Evolutionary conservation across 2,329 filamentous ascomycete genomes (phyloP).

Genomic region (Calonectria hawksworthii): DNA sequence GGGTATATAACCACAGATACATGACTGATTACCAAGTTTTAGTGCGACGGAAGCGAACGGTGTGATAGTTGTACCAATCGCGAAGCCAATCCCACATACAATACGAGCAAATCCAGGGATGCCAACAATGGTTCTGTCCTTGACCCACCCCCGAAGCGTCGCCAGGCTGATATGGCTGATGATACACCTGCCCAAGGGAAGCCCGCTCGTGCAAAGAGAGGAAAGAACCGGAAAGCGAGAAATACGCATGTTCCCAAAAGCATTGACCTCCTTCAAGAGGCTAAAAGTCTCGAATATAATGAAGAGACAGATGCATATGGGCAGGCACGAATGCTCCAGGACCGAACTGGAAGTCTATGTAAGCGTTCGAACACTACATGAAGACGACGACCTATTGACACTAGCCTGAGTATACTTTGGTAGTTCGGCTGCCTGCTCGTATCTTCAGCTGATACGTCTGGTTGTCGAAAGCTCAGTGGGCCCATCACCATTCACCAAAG

Average conservation of each 20-base stretch:
- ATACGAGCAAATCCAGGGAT: background rate
- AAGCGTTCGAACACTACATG: conserved; percentile 46
- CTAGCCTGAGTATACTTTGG: conserved; percentile 67
- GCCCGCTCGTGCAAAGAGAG: background rate
- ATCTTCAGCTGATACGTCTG: conserved; percentile 71
- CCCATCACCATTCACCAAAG: conserved; percentile 68
- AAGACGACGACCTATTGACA: conserved; percentile 28
- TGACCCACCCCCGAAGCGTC: background rate
- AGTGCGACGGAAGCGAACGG: conserved; percentile 43
- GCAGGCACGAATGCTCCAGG: conserved; percentile 70
- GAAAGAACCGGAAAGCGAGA: background rate
- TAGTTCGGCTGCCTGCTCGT: conserved; percentile 73
- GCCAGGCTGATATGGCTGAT: background rate
- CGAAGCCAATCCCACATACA: conserved; percentile 39
- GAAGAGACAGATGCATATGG: conserved; percentile 70
- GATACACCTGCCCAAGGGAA: background rate
- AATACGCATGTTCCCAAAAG: background rate
- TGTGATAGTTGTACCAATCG: conserved; percentile 42
- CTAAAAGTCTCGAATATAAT: conserved; percentile 56
- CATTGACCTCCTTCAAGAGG: conserved; percentile 1
- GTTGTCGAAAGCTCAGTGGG: conserved; percentile 70
- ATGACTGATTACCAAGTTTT: background rate
- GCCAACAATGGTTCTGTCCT: background rate
- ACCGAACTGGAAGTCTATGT: conserved; percentile 70
- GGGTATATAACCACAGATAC: background rate